Base-by-base conservation (phyloP, 257 asterid species). In the Solanum bulbocastanum region DNA sequence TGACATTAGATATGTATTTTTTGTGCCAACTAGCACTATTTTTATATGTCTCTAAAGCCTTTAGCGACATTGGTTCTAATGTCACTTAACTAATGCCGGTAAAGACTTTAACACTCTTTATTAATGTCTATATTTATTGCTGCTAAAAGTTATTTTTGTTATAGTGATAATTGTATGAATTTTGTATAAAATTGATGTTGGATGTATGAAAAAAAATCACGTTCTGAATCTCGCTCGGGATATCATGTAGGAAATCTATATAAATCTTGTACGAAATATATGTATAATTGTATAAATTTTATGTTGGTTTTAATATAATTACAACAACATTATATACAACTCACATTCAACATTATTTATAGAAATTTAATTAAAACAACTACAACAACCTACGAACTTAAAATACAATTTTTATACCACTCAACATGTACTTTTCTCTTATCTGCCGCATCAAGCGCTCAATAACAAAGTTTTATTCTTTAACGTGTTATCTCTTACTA, bases 401-500 rank as follows among this genome's bases (percentile, higher is more conserved):
- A 12, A 66, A 66, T 66, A 66, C 14, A 60, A 23, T 60, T 22
- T 23, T 0, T 23, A 23, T 23, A 25, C 27, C 10, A 22, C 14
- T 60, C 14, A 44, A 5, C 5, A 1, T 33, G 10, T 36, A n/a
- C 20, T 13, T 27, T 39, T 22, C 5, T 44, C 7, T 20, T 23
- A 4, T 76, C 33, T 37, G 56, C 56, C 5, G 1, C 20, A 11
- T 10, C 9, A 18, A 20, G 30, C 30, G 8, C 46, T 32, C 46
- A 10, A 20, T 12, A 6, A 30, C 2, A 1, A 0, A 5, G 0
- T 1, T 6, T 10, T 18, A 9, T 20, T 73, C 39, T 8, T 8
- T 3, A 6, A 33, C 9, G 52, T 12, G 6, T 4, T 44, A 5
- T 44, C 2, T 44, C 52, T 12, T 13, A 6, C 52, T 44, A 14